Conservation (phyloP, 495 filamentous ascomycete species). For the Elasticomyces elasticus region DNA sequence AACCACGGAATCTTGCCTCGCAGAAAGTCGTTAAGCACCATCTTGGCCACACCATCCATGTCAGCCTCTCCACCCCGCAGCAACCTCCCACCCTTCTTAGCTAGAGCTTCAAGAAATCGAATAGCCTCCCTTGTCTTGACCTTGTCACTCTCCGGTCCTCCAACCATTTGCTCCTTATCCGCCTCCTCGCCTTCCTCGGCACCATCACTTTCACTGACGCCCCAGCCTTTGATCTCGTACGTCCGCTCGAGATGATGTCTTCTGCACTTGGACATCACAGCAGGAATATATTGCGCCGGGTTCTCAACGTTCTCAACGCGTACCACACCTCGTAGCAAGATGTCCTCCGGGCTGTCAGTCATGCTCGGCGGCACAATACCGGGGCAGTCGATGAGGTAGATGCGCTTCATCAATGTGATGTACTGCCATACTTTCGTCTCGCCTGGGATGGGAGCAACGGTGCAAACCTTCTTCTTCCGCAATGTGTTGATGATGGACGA, state of each 20-base stretch:
- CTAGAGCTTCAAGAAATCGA: slow-evolving; percentile 78
- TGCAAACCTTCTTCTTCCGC: slow-evolving; percentile 84
- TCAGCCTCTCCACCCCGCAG: slow-evolving; percentile 87
- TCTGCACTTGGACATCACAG: slow-evolving; percentile 69
- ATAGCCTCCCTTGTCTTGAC: slow-evolving; percentile 45
- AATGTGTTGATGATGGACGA: slow-evolving; percentile 36
- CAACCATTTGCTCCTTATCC: slow-evolving; percentile 3
- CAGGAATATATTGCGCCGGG: slow-evolving; percentile 88
- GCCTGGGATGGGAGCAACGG: slow-evolving; percentile 89
- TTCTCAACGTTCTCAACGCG: slow-evolving; percentile 91
- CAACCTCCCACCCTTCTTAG: slow-evolving; percentile 75
- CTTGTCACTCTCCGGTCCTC: slow-evolving; percentile 7
- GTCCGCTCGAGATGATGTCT: slow-evolving; percentile 83
- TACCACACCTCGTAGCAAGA: slow-evolving; percentile 85
- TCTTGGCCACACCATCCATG: slow-evolving; percentile 86
- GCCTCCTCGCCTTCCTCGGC: neutral
- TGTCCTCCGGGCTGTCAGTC: slow-evolving; percentile 72
- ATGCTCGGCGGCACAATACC: slow-evolving; percentile 85
- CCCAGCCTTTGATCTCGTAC: slow-evolving; percentile 67
- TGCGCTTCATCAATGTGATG: slow-evolving; percentile 90
- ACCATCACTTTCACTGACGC: neutral
- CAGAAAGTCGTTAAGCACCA: slow-evolving; percentile 91
- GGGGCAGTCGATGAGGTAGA: slow-evolving; percentile 94
- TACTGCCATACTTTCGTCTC: slow-evolving; percentile 98
- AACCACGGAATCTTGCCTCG: slow-evolving; percentile 95